Percentiles rank a stretch among this genome's conserved stretches.
These are phyloP conservation scores for Clarireedia hainanense DNA, from an alignment of 2,329 filamentous ascomycete genomes.

Conservation along the genomic window DNA sequence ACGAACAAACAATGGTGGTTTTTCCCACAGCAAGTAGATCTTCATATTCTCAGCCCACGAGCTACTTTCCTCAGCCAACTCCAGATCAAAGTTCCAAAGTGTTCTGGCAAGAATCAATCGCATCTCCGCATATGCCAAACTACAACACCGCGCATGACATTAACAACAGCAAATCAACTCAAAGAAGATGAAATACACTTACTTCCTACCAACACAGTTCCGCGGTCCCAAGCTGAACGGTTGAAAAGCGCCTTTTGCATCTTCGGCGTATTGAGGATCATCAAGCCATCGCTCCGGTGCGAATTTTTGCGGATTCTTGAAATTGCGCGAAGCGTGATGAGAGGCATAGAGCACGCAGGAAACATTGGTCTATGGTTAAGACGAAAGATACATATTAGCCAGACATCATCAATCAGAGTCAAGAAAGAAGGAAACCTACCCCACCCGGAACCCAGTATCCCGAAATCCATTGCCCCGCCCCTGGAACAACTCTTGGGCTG, in stretches of 20 bases:
- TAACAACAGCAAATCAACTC: not conserved
- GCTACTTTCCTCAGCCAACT: constrained; percentile 2
- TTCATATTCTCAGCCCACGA: not conserved
- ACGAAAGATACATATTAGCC: not conserved
- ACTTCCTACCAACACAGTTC: constrained; percentile 14
- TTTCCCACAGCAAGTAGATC: not conserved
- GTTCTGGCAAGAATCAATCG: constrained; percentile 12
- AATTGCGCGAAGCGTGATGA: constrained; percentile 4
- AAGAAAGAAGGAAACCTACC: not conserved
- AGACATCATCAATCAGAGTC: not conserved
- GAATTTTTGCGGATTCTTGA: constrained; percentile 9
- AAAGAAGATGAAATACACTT: not conserved
- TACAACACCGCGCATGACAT: not conserved
- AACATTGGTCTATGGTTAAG: constrained; percentile 6
- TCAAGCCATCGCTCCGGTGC: constrained; percentile 28
- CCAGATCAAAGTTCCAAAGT: constrained; percentile 13
- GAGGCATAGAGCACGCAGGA: not conserved
- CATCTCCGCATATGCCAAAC: constrained; percentile 14
- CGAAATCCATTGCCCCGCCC: not conserved
- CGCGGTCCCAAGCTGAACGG: constrained; percentile 13
- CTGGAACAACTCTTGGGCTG: not conserved
- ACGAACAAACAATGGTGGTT: not conserved
- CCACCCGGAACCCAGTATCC: constrained; percentile 9
- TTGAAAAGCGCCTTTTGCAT: constrained; percentile 3
- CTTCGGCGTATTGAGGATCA: constrained; percentile 11